Evolutionary conservation across 306 rosid genomes (phyloP).

Genomic region (Pachyrhizus erosus): DNA sequence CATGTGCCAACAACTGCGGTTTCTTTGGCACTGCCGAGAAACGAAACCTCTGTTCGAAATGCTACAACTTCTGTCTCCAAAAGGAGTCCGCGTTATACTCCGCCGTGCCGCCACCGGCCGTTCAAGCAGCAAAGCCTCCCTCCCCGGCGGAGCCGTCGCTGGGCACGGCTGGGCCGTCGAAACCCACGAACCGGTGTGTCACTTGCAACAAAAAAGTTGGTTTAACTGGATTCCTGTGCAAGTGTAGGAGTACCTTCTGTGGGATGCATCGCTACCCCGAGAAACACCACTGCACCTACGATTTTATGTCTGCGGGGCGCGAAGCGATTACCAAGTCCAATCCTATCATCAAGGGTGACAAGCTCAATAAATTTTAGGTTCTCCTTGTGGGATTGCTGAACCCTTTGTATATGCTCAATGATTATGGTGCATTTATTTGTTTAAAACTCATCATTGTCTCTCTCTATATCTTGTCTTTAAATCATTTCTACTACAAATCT

Average conservation of each 20-base stretch:
- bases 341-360: conserved; percentile 59
- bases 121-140: neutral
- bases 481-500: neutral
- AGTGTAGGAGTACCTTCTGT: conserved; percentile 64
- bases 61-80: conserved; percentile 45
- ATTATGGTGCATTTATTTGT: neutral
- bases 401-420: too few relatives aligned
- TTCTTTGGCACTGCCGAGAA: conserved; percentile 62
- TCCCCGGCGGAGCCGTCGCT: neutral
- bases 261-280: conserved; percentile 67
- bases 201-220: conserved; percentile 63
- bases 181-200: conserved; percentile 52
- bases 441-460: neutral
- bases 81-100: neutral
- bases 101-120: neutral
- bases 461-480: too few relatives aligned
- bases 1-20: conserved; percentile 72
- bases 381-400: too few relatives aligned
- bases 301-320: conserved; percentile 52
- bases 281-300: conserved; percentile 59
- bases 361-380: conserved; percentile 47
- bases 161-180: neutral
- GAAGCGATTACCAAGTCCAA: conserved; percentile 61
- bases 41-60: conserved; percentile 67
- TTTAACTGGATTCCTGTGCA: conserved; percentile 62